Percentiles rank a stretch among this genome's conserved stretches.
phyloP scores from a whole-genome alignment of 495 filamentous ascomycete genomes.

The Geopyxis carbonaria region DNA sequence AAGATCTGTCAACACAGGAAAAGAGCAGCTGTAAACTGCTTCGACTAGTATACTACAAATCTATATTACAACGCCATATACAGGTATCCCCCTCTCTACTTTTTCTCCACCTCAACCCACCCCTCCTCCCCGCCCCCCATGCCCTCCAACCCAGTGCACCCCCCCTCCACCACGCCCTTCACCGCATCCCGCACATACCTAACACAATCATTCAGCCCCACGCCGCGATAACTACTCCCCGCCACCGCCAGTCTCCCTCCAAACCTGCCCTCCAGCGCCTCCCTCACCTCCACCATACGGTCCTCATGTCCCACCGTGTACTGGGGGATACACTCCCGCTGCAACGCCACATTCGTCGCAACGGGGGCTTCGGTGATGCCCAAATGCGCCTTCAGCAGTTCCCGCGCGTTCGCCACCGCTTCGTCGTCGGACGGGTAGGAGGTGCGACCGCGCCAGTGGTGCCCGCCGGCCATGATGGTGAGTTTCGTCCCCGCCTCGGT shows the following conservation, averaged over 20 bases:
- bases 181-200: constrained; percentile 30
- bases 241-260: constrained; percentile 51
- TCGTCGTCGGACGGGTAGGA: constrained; percentile 33
- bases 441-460: constrained; percentile 59
- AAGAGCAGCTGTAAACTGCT: no score
- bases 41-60: no score
- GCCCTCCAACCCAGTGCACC: constrained; percentile 26
- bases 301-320: constrained; percentile 59
- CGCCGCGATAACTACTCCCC: constrained; percentile 53
- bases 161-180: constrained; percentile 22
- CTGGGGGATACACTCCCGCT: constrained; percentile 74
- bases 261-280: constrained; percentile 40
- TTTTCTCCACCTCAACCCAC: background rate
- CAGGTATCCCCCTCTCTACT: background rate
- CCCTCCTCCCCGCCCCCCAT: background rate
- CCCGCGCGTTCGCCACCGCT: constrained; percentile 48
- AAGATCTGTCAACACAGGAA: no score
- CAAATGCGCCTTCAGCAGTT: constrained; percentile 55
- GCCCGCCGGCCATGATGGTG: constrained; percentile 89
- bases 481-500: constrained; percentile 53
- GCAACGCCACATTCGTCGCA: constrained; percentile 41
- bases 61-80: background rate
- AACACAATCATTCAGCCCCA: constrained; percentile 50
- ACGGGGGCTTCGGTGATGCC: constrained; percentile 42
- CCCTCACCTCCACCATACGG: constrained; percentile 42